phyloP scores from a whole-genome alignment of 768 basidiomycete genomes.

The Cystofilobasidium bisporidii region DNA sequence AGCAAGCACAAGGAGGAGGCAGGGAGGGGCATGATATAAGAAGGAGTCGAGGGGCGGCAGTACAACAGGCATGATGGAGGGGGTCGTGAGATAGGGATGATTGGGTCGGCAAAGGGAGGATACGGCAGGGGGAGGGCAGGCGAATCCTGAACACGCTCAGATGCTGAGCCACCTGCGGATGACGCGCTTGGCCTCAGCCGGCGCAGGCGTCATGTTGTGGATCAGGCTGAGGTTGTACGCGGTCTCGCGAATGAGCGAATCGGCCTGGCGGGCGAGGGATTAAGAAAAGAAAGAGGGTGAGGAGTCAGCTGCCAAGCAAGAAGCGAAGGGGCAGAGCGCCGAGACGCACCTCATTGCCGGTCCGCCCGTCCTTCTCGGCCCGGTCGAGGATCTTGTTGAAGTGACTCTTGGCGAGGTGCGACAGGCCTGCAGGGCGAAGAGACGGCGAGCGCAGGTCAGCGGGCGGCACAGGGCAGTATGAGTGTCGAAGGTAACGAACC shows the following conservation, averaged over 20 bases:
- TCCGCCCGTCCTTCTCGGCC: conserved; percentile 9
- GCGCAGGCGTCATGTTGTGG: conserved; percentile 67
- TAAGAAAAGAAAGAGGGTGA: not conserved
- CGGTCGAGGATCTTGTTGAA: conserved; percentile 59
- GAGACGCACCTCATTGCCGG: conserved; percentile 4
- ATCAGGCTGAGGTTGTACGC: conserved; percentile 82
- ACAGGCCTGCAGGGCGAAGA: conserved; percentile 50
- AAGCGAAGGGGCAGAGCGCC: not conserved
- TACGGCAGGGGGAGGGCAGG: too few relatives aligned
- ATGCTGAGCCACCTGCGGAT: conserved; percentile 76
- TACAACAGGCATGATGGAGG: too few relatives aligned
- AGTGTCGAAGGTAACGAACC: conserved; percentile 48
- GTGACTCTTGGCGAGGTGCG: conserved; percentile 70
- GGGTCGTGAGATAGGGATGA: too few relatives aligned
- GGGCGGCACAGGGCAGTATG: not conserved
- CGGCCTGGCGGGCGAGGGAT: not conserved
- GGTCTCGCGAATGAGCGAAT: conserved; percentile 58
- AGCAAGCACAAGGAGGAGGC: too few relatives aligned
- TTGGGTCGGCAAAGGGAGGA: too few relatives aligned
- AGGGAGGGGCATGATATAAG: too few relatives aligned
- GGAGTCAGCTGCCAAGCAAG: not conserved
- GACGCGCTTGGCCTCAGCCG: conserved; percentile 57
- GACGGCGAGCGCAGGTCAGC: conserved; percentile 5
- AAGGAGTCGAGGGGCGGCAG: too few relatives aligned
- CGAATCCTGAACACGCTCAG: conserved; percentile 25